These are phyloP conservation scores for Puccinia polysora DNA, from an alignment of 1,284 basidiomycete species.

Conservation along the genomic window DNA sequence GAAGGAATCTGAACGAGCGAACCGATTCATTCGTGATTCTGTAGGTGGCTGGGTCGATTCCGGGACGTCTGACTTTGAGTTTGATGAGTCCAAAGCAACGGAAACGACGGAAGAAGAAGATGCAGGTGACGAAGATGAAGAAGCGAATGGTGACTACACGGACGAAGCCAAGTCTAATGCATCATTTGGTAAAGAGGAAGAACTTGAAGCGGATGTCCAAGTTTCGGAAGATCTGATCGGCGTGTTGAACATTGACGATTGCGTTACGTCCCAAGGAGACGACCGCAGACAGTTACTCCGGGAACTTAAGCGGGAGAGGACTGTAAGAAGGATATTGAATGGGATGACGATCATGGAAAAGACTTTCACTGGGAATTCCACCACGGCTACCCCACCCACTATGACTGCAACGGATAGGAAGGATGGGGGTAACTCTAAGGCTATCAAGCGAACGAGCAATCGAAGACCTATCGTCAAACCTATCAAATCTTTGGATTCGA, in stretches of 20 bases:
- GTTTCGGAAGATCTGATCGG: constrained; percentile 38
- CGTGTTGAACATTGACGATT: constrained; percentile 19
- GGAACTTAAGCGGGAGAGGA: constrained; percentile 19
- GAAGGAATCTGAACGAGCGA: background rate
- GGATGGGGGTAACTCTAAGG: background rate
- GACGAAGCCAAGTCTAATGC: background rate
- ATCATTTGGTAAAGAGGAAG: too few species aligned
- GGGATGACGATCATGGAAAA: constrained; percentile 26
- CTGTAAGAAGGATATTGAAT: constrained; percentile 25
- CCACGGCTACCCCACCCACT: too few species aligned
- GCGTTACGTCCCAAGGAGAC: background rate
- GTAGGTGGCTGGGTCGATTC: too few species aligned
- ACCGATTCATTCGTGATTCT: too few species aligned
- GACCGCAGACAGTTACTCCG: constrained; percentile 18
- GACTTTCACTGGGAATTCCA: background rate
- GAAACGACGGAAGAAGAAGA: constrained; percentile 2
- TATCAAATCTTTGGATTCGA: background rate
- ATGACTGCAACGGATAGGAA: background rate
- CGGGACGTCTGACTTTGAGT: background rate
- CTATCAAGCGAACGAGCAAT: background rate
- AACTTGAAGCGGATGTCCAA: constrained; percentile 6
- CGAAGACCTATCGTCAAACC: background rate
- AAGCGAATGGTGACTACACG: background rate
- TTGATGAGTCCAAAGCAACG: background rate
- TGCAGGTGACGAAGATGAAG: constrained; percentile 12